Evolutionary conservation across 2,329 filamentous ascomycete genomes (phyloP).

Genomic region (Pestalotiopsis sp.): DNA sequence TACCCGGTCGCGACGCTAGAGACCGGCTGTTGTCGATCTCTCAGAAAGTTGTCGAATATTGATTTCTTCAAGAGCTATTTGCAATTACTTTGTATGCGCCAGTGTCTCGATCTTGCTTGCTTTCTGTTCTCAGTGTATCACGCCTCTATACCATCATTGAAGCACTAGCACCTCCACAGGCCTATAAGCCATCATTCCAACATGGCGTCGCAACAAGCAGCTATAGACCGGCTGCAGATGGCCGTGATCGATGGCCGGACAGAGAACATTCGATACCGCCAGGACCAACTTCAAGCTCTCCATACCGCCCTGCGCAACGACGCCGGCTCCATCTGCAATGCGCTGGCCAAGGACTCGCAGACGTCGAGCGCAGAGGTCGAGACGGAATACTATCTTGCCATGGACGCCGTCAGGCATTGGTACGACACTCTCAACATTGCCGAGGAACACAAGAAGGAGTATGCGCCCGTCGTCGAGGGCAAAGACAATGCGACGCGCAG

Average conservation of each 20-base stretch:
- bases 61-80: neutral
- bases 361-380: slow-evolving; percentile 35
- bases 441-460: slow-evolving; percentile 31
- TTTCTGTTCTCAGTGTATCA: neutral
- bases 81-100: neutral
- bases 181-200: neutral
- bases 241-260: slow-evolving; percentile 40
- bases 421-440: slow-evolving; percentile 32
- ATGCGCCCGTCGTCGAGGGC: slow-evolving; percentile 26
- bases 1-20: slow-evolving; percentile 1
- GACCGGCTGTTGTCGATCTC: neutral
- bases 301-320: slow-evolving; percentile 34
- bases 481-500: slow-evolving; percentile 26
- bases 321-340: slow-evolving; percentile 31
- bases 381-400: slow-evolving; percentile 32
- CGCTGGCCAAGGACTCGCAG: slow-evolving; percentile 33
- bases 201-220: slow-evolving; percentile 18
- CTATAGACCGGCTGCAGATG: slow-evolving; percentile 33
- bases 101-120: neutral
- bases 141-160: neutral
- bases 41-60: neutral
- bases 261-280: slow-evolving; percentile 39
- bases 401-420: slow-evolving; percentile 31
- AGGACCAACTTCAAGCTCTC: slow-evolving; percentile 39
- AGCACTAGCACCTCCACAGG: neutral